A percentile compares a stretch with the other conserved stretches of the same genome.
phyloP scores from a whole-genome alignment of 108 stramenopile species.

The Mediolabrus comicus region DNA sequence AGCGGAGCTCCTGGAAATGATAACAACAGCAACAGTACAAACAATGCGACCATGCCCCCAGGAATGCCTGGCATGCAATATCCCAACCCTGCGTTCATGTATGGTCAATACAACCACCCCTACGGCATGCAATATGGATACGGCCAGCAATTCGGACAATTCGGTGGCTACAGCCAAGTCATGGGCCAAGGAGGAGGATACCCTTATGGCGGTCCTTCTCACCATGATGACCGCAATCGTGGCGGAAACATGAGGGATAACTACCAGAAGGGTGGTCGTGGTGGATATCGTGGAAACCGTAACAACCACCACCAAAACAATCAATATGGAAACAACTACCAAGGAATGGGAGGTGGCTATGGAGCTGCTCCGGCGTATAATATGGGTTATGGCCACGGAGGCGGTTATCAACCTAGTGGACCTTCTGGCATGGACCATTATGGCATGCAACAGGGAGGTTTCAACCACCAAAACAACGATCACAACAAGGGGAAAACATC shows the following conservation, averaged over 20 bases:
- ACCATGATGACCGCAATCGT: conserved; percentile 58
- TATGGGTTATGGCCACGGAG: conserved; percentile 60
- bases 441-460: conserved; percentile 52
- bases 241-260: conserved; percentile 60
- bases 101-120: conserved; percentile 69
- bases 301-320: conserved; percentile 51
- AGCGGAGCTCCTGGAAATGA: conserved; percentile 38
- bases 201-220: conserved; percentile 62
- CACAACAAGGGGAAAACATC: conserved; percentile 58
- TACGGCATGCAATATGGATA: conserved; percentile 76
- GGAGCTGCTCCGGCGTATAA: conserved; percentile 51
- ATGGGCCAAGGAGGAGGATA: conserved; percentile 71
- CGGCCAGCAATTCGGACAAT: conserved; percentile 56
- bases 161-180: conserved; percentile 67
- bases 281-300: conserved; percentile 68
- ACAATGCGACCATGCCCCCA: conserved; percentile 60
- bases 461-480: conserved; percentile 56
- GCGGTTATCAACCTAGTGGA: conserved; percentile 54
- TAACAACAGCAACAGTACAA: conserved; percentile 18
- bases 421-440: conserved; percentile 67
- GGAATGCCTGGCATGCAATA: conserved; percentile 82
- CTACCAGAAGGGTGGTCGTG: conserved; percentile 63
- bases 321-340: conserved; percentile 72
- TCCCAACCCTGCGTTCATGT: conserved; percentile 62
- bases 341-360: conserved; percentile 34